These are phyloP conservation scores for Flaveria linearis DNA, from an alignment of 129 eudicot species.

Conservation along the genomic window DNA sequence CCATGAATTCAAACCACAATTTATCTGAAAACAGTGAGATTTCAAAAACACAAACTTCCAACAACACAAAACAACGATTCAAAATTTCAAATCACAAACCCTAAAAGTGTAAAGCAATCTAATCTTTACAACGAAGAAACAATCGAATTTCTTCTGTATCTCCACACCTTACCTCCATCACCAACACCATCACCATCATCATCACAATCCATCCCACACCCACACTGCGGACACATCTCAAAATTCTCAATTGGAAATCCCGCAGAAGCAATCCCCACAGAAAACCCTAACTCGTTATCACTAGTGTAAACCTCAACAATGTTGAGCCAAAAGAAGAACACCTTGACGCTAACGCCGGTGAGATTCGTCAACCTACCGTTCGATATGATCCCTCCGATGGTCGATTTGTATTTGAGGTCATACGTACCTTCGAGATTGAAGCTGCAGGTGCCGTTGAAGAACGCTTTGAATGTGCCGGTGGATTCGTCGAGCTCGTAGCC, in stretches of 20 bases:
- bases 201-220: constrained; percentile 76
- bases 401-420: constrained; percentile 58
- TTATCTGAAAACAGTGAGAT: background rate
- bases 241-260: constrained; percentile 65
- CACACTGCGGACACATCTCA: constrained; percentile 71
- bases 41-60: background rate
- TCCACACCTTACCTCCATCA: background rate
- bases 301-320: constrained; percentile 60
- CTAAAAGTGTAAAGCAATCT: background rate
- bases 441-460: constrained; percentile 56
- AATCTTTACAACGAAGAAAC: constrained; percentile 50
- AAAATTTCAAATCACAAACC: background rate
- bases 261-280: constrained; percentile 75
- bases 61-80: background rate
- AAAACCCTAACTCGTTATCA: constrained; percentile 58
- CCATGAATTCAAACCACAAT: background rate
- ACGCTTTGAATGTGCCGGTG: constrained; percentile 62
- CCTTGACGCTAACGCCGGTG: constrained; percentile 64
- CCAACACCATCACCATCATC: background rate
- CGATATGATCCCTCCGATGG: constrained; percentile 55
- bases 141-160: background rate
- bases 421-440: constrained; percentile 72
- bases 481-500: constrained; percentile 58
- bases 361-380: constrained; percentile 45
- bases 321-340: constrained; percentile 63